Percentiles rank a stretch among this genome's conserved stretches.
Conservation (phyloP, 108 stramenopile genomes). For the Cylindrotheca fusiformis region DNA sequence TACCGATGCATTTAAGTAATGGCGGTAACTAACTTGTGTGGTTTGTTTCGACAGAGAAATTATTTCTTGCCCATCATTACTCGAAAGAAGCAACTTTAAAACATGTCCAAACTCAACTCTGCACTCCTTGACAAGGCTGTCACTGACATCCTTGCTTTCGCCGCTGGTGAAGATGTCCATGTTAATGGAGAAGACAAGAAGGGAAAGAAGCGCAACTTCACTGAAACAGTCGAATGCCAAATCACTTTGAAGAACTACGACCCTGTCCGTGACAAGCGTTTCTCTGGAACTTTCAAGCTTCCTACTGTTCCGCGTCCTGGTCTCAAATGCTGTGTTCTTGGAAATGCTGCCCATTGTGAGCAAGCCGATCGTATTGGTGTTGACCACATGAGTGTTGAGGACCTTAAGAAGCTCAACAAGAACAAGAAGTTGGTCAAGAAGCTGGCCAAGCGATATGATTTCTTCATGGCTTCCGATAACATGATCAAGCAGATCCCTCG, state of each 20-base stretch:
- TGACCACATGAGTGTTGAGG: conserved; percentile 97
- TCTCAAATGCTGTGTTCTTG: conserved; percentile 98
- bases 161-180: conserved; percentile 42
- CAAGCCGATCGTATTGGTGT: conserved; percentile 98
- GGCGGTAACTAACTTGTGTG: conserved; percentile 4
- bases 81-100: conserved; percentile 25
- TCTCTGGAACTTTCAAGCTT: conserved; percentile 99
- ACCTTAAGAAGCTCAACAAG: conserved; percentile 99
- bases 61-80: conserved; percentile 21
- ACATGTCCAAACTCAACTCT: conserved; percentile 88
- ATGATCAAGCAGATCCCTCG: conserved; percentile 99
- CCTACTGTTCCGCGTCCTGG: conserved; percentile 92
- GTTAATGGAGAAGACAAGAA: conserved; percentile 58
- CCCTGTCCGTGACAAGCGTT: conserved; percentile 99
- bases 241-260: conserved; percentile 99
- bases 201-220: conserved; percentile 99
- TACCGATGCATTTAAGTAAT: conserved; percentile 12
- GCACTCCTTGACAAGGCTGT: conserved; percentile 75
- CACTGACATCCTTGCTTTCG: conserved; percentile 46
- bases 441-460: conserved; percentile 99
- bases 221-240: conserved; percentile 97
- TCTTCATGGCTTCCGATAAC: conserved; percentile 98
- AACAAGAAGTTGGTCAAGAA: conserved; percentile 99
- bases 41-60: conserved; percentile 12
- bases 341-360: conserved; percentile 98